Base-by-base conservation (phyloP, 2,329 filamentous ascomycete genomes). In the Iodosphaeria phyllophila region DNA sequence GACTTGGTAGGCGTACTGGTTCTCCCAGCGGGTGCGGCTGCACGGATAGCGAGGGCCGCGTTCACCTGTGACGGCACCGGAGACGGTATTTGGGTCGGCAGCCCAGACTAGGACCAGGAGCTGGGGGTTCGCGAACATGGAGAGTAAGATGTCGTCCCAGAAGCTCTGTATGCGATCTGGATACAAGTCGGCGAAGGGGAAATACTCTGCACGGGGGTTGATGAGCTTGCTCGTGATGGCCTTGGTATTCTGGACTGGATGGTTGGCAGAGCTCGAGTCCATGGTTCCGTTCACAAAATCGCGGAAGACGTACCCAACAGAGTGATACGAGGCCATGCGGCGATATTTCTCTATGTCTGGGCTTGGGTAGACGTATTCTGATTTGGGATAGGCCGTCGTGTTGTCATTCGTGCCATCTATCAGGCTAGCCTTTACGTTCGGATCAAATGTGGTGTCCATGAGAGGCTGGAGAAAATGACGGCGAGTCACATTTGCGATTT, bases 221-320 rank as follows among this genome's bases (percentile, higher is more conserved):
- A 60, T 41, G 2, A 62, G 40, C n/a, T 44, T 43, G 2, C 56
- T 60, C 29, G 52, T 51, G 6, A 52, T 42, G 11, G 51, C 44
- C 4, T 50, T 41, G 0, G 46, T 46, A 24, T 40, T 40, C 15
- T 35, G 39, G 6, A 46, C 35, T 4, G 38, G 34, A 8, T 20
- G 32, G 19, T 35, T 26, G 10, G 47, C 30, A 2, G 35, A 26
- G 9, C 36, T 32, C 12, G 38, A 41, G 22, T 38, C 32, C 14
- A 52, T 32, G 8, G 38, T 40, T 13, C 50, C 51, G 25, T 46
- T 37, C 9, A 54, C 24, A 16, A 43, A 42, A 8, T 30, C 7
- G 13, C 51, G 48, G 13, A 53, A 23, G 22, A 43, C 34, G 7
- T 21, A 23, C 4, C 47, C 50, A 9, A 55, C 33, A 5, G 44